These are phyloP conservation scores for Coix lacrymajobi DNA, from an alignment of 176 grass and related monocot genomes.

Conservation along the genomic window DNA sequence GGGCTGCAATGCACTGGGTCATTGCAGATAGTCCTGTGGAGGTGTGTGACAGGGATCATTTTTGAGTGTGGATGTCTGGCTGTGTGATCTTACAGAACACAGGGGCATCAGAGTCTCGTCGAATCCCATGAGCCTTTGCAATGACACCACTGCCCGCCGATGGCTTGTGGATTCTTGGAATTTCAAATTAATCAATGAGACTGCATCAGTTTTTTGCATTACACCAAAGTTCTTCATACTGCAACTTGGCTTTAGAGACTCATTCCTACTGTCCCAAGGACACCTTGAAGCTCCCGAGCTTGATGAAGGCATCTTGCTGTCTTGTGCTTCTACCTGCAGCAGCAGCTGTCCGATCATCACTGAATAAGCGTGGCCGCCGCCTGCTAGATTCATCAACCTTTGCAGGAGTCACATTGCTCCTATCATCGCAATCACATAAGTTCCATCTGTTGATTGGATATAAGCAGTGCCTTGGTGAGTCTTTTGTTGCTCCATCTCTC, in stretches of 20 bases:
- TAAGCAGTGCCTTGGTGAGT: slow-evolving; percentile 54
- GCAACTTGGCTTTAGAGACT: slow-evolving; percentile 26
- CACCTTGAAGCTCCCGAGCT: slow-evolving; percentile 52
- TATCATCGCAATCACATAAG: slow-evolving; percentile 40
- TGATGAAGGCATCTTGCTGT: slow-evolving; percentile 37
- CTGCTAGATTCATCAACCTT: slow-evolving; percentile 17
- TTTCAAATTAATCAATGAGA: slow-evolving; percentile 19
- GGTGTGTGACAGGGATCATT: background rate
- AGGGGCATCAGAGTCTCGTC: slow-evolving; percentile 24
- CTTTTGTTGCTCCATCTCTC: slow-evolving; percentile 33
- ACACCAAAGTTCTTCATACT: slow-evolving; percentile 13
- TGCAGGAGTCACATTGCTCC: slow-evolving; percentile 1
- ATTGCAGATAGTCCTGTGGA: slow-evolving; percentile 6
- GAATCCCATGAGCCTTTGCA: slow-evolving; percentile 75
- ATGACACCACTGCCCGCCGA: slow-evolving; percentile 35
- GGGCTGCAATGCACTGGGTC: slow-evolving; percentile 20
- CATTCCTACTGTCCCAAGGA: slow-evolving; percentile 74
- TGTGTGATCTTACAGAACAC: slow-evolving; percentile 7
- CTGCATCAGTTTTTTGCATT: slow-evolving; percentile 13
- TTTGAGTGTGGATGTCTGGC: slow-evolving; percentile 10
- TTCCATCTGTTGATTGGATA: slow-evolving; percentile 57
- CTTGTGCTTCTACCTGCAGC: slow-evolving; percentile 7
- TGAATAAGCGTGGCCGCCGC: slow-evolving; percentile 41
- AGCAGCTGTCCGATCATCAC: slow-evolving; percentile 43
- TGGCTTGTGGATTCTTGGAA: slow-evolving; percentile 31